phyloP scores from a whole-genome alignment of 1,284 basidiomycete species.

The Coniophora puteana region DNA sequence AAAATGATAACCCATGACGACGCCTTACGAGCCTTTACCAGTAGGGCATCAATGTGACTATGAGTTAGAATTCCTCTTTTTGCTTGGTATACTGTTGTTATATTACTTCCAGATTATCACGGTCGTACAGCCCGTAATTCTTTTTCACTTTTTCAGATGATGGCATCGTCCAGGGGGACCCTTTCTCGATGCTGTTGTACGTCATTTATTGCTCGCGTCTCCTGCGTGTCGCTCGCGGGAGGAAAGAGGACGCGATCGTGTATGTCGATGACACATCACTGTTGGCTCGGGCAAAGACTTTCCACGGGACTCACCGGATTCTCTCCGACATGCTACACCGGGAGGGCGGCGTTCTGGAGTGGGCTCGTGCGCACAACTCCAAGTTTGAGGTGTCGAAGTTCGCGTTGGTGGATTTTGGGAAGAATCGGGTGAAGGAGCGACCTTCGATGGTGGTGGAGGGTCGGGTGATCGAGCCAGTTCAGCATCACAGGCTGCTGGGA shows the following conservation, averaged over 20 bases:
- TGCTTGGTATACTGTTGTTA: no score
- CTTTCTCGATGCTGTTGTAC: not conserved
- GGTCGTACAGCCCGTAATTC: no score
- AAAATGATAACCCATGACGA: no score
- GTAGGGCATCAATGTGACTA: no score
- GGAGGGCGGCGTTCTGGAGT: not conserved
- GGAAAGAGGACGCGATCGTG: not conserved
- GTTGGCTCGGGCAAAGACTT: not conserved
- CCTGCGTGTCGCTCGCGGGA: no score
- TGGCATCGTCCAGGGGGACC: not conserved
- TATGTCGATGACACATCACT: slow-evolving; percentile 4
- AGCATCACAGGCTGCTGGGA: slow-evolving; percentile 5
- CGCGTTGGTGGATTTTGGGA: slow-evolving; percentile 9
- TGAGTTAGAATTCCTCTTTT: no score
- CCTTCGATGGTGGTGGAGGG: not conserved
- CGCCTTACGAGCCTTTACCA: no score
- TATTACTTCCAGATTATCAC: no score
- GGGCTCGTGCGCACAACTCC: slow-evolving; percentile 8
- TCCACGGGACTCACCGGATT: not conserved
- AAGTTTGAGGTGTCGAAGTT: slow-evolving; percentile 11
- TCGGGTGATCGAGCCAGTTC: not conserved
- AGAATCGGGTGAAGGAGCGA: not conserved
- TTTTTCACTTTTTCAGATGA: no score
- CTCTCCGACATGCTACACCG: slow-evolving; percentile 6
- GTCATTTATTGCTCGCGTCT: not conserved